Evolutionary conservation across 257 asterid genomes (phyloP).

Genomic region (Przewalskia tangutica): DNA sequence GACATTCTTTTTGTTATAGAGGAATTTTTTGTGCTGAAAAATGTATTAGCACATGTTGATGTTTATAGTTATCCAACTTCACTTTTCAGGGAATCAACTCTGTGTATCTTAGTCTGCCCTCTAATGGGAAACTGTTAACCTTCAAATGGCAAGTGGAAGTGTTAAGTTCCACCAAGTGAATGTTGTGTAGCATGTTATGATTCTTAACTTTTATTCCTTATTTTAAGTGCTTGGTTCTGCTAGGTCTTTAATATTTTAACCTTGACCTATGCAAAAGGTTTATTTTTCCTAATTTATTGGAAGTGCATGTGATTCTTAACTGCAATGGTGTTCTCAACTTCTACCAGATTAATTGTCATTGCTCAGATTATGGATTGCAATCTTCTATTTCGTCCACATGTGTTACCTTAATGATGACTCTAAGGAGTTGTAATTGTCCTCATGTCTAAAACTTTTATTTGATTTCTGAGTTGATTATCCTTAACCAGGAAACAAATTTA

Average conservation of each 20-base stretch:
- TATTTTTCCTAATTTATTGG: not conserved
- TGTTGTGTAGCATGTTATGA: not conserved
- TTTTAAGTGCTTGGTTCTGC: not conserved
- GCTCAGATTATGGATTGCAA: not conserved
- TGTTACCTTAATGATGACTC: not conserved
- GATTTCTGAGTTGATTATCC: not conserved
- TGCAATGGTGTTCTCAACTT: not conserved
- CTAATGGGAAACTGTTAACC: not conserved
- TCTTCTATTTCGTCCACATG: not conserved
- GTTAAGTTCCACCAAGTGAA: not conserved
- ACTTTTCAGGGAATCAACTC: not conserved
- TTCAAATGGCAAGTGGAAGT: not conserved
- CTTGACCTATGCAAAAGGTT: not conserved
- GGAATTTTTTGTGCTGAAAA: not conserved
- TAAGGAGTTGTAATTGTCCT: not conserved
- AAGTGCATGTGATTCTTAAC: not conserved
- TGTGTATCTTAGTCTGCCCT: not conserved
- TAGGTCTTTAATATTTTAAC: not conserved
- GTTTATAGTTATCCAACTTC: not conserved
- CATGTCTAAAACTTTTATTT: not conserved
- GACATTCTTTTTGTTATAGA: no score
- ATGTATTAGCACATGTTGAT: not conserved
- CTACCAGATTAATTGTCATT: not conserved
- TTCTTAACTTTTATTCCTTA: not conserved
- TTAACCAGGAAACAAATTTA: conserved; percentile 4